Evolutionary conservation across 2,329 filamentous ascomycete genomes (phyloP).

Genomic region (Bipolaris victoriae): DNA sequence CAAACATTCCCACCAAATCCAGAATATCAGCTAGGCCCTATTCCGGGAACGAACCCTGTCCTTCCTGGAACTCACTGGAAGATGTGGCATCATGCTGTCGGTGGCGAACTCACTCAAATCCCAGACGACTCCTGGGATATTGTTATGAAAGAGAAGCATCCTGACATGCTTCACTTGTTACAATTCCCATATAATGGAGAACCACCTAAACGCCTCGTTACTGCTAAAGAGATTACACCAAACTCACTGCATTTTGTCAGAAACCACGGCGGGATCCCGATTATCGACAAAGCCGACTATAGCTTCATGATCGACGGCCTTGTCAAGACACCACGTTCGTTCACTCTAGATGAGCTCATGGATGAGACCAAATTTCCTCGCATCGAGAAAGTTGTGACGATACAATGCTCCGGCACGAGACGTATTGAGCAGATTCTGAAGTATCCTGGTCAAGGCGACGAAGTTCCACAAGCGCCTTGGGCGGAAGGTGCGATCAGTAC

Average conservation of each 20-base stretch:
- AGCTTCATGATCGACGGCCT: conserved; percentile 65
- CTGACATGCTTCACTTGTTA: conserved; percentile 55
- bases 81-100: conserved; percentile 54
- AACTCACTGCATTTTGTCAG: conserved; percentile 71
- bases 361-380: conserved; percentile 66
- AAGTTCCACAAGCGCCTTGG: conserved; percentile 54
- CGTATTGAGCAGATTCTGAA: conserved; percentile 71
- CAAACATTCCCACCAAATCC: conserved; percentile 59
- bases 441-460: conserved; percentile 72
- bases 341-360: conserved; percentile 66
- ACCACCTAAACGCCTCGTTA: conserved; percentile 60
- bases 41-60: conserved; percentile 53
- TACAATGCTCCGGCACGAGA: conserved; percentile 72
- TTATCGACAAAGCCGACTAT: conserved; percentile 64
- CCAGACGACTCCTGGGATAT: conserved; percentile 62
- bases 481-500: conserved; percentile 70
- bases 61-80: conserved; percentile 56
- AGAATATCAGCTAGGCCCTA: conserved; percentile 52
- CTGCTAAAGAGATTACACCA: conserved; percentile 62
- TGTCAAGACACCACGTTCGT: conserved; percentile 62
- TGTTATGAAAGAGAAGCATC: conserved; percentile 52
- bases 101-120: conserved; percentile 48
- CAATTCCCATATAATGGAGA: conserved; percentile 58
- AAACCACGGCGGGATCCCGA: conserved; percentile 74
- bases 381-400: conserved; percentile 63